Conservation (phyloP, 2,329 filamentous ascomycete genomes). For the Pseudomassariella vexata region DNA sequence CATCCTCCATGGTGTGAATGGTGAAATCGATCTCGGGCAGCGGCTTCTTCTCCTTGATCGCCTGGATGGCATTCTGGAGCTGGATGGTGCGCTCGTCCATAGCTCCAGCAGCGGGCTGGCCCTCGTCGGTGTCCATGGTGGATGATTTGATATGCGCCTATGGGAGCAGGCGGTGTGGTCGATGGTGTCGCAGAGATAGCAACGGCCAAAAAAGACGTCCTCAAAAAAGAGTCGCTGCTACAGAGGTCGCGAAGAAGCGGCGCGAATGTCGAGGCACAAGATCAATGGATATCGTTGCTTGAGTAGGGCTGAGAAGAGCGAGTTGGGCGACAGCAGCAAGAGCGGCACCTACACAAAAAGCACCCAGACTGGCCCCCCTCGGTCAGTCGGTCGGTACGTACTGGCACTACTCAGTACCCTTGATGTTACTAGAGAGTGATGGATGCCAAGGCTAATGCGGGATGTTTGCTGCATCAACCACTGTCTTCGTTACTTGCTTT, state of each 20-base stretch:
- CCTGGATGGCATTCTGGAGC: constrained; percentile 86
- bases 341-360: neutral
- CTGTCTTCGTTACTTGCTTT: too few species aligned
- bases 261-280: too few species aligned
- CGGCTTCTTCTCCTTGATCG: constrained; percentile 91
- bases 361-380: too few species aligned
- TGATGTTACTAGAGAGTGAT: too few species aligned
- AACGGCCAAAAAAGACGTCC: neutral
- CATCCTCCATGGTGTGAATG: constrained; percentile 97
- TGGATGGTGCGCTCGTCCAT: constrained; percentile 48
- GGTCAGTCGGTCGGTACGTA: too few species aligned
- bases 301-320: neutral
- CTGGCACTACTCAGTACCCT: too few species aligned
- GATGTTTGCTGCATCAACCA: too few species aligned
- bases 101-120: constrained; percentile 27
- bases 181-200: too few species aligned
- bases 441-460: too few species aligned
- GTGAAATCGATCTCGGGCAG: constrained; percentile 98
- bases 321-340: neutral
- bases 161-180: constrained; percentile 4
- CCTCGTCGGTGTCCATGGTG: constrained; percentile 45
- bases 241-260: too few species aligned
- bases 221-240: too few species aligned
- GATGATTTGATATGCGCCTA: constrained; percentile 16
- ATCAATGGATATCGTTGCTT: too few species aligned